phyloP scores from a whole-genome alignment of 2,329 filamentous ascomycete genomes.

The Colletotrichum sidae region DNA sequence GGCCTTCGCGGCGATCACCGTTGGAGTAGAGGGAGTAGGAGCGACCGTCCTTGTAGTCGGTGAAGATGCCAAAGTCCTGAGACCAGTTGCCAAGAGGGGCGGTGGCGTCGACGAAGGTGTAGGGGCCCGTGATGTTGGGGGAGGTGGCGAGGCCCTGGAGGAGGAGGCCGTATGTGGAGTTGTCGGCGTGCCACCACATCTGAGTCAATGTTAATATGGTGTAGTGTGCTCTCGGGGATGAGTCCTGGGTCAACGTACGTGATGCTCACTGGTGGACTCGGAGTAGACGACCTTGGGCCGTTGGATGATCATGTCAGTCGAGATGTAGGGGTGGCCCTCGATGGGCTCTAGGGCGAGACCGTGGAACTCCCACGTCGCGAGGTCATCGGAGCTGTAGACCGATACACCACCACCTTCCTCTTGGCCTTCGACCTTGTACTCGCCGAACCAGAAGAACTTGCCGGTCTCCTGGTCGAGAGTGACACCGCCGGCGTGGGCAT shows the following conservation, averaged over 20 bases:
- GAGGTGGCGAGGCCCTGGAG: slow-evolving; percentile 68
- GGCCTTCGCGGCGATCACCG: slow-evolving; percentile 64
- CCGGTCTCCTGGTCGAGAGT: slow-evolving; percentile 62
- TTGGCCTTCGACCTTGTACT: slow-evolving; percentile 69
- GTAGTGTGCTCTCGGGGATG: background rate
- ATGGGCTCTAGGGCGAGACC: slow-evolving; percentile 69
- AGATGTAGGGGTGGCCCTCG: slow-evolving; percentile 65
- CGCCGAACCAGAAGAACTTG: slow-evolving; percentile 71
- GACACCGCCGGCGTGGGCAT: slow-evolving; percentile 70
- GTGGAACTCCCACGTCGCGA: slow-evolving; percentile 69
- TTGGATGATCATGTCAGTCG: slow-evolving; percentile 68
- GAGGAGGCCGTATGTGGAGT: slow-evolving; percentile 65
- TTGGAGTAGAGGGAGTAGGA: slow-evolving; percentile 71
- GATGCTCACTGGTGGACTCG: slow-evolving; percentile 64
- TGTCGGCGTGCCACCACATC: slow-evolving; percentile 73
- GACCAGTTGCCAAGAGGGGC: slow-evolving; percentile 71
- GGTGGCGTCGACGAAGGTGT: slow-evolving; percentile 64
- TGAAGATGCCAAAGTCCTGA: slow-evolving; percentile 71
- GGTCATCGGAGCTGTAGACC: slow-evolving; percentile 70
- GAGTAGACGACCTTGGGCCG: slow-evolving; percentile 72
- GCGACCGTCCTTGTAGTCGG: slow-evolving; percentile 67
- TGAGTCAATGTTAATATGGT: slow-evolving; percentile 39
- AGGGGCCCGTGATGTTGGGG: slow-evolving; percentile 64
- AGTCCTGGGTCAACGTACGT: slow-evolving; percentile 51
- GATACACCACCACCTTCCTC: slow-evolving; percentile 70